Conservation (phyloP, 805 yeast species). For the Ogataea naganishii region DNA sequence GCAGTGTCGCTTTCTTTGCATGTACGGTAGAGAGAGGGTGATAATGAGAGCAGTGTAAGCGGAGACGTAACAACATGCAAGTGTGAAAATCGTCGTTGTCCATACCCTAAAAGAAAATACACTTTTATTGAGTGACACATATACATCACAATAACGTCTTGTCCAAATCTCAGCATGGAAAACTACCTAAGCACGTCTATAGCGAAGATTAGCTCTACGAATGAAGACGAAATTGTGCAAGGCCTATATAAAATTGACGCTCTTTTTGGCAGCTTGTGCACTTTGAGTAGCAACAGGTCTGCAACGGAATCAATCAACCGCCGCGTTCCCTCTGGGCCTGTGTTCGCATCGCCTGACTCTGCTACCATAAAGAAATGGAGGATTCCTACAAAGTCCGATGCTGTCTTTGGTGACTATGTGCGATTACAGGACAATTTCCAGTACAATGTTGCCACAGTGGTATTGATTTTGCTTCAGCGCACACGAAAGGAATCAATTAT, state of each 20-base stretch:
- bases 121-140: no score
- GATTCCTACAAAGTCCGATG: conserved; percentile 17
- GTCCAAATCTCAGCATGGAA: conserved; percentile 4
- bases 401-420: conserved; percentile 30
- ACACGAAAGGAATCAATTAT: conserved; percentile 4
- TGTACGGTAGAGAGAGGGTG: no score
- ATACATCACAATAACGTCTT: not conserved
- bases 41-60: no score
- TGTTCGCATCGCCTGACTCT: conserved; percentile 2
- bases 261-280: conserved; percentile 13
- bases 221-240: conserved; percentile 10
- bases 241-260: conserved; percentile 15
- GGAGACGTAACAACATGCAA: no score
- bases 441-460: conserved; percentile 35
- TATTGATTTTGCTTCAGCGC: conserved; percentile 21
- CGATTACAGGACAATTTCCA: conserved; percentile 43
- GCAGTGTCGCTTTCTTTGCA: no score
- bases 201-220: conserved; percentile 8
- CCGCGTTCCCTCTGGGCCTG: conserved; percentile 1
- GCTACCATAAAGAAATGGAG: conserved; percentile 16
- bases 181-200: conserved; percentile 12
- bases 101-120: no score
- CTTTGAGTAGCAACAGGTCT: conserved; percentile 2
- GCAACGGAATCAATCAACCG: not conserved
- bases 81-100: no score